Percentiles rank a stretch among this genome's conserved stretches.
phyloP scores from a whole-genome alignment of 2,329 filamentous ascomycete species.

The Orbilia ellipsospora region DNA sequence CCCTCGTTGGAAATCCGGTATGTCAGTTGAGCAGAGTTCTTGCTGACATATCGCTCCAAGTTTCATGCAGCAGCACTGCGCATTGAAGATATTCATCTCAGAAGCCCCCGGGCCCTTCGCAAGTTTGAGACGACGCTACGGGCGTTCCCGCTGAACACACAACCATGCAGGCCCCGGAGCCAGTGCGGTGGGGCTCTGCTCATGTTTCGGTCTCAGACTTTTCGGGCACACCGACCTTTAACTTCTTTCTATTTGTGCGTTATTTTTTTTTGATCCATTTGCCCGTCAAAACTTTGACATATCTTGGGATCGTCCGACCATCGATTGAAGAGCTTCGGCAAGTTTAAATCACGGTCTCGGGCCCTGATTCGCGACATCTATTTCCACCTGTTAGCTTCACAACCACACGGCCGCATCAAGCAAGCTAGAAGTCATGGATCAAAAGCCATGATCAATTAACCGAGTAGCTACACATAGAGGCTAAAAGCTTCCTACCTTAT shows the following conservation, averaged over 20 bases:
- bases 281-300: slow-evolving; percentile 32
- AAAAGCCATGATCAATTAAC: slow-evolving; percentile 4
- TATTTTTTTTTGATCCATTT: slow-evolving; percentile 33
- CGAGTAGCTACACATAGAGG: neutral
- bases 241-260: slow-evolving; percentile 19
- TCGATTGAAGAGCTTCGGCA: neutral
- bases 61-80: slow-evolving; percentile 38
- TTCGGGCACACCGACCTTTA: slow-evolving; percentile 33
- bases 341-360: neutral
- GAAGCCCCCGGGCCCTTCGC: too few relatives aligned
- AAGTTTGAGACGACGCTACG: slow-evolving; percentile 28
- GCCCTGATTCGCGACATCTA: neutral
- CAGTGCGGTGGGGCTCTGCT: slow-evolving; percentile 30
- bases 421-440: neutral
- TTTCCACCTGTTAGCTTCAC: neutral
- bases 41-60: slow-evolving; percentile 21
- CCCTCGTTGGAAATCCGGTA: neutral
- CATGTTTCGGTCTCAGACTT: slow-evolving; percentile 33
- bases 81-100: slow-evolving; percentile 16
- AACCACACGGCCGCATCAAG: neutral
- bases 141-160: slow-evolving; percentile 45
- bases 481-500: too few relatives aligned
- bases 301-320: neutral
- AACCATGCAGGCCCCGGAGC: neutral
- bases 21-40: neutral